Evolutionary conservation across 768 basidiomycete genomes (phyloP), one percentile per base, ranked within the genome.

Genomic region (Lentinula sp.): DNA sequence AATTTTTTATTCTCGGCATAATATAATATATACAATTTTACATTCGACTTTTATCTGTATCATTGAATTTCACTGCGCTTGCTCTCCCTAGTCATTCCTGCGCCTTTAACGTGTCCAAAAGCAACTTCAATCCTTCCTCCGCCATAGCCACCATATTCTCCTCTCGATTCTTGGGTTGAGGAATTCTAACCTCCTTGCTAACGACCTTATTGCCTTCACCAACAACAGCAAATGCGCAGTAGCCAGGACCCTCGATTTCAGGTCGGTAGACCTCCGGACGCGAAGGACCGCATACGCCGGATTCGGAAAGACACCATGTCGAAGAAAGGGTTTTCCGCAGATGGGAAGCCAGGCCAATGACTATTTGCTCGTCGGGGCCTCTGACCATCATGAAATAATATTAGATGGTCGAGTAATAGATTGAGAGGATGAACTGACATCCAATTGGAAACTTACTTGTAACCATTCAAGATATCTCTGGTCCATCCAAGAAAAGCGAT

Each of bases 61-160:
- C 11, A 8, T 23, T 21, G n/a, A 4, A 43, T 1, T 43, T 43
- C 21, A 43, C 42, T 43, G 42, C 13, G 7, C n/a, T 43, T 43
- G 21, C 46, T 18, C 21, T 48, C 46, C 18, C 28, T 34, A 51
- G 50, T 51, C 50, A 51, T 35, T 51, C 50, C 21, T 40, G 40
- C 2, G 40, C 55, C n/a, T 56, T 56, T 28, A 56, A 43, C 55
- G 55, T 56, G 23, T 56, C 55, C 40, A 56, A 45, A 2, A 56
- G 28, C 39, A 56, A 43, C 40, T 42, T 56, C 15, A 56, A 32
- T 13, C 55, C 55, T 56, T 56, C 55, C 40, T 56, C 55, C 13
- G 55, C 55, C n/a, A 56, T 42, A 8, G 55, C 55, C 13, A 56
- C 55, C 55, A 56, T 56, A 43, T 56, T 56, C 21, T 56, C 55